Conservation (phyloP, 2,329 filamentous ascomycete genomes). For the Fusarium setosum region DNA sequence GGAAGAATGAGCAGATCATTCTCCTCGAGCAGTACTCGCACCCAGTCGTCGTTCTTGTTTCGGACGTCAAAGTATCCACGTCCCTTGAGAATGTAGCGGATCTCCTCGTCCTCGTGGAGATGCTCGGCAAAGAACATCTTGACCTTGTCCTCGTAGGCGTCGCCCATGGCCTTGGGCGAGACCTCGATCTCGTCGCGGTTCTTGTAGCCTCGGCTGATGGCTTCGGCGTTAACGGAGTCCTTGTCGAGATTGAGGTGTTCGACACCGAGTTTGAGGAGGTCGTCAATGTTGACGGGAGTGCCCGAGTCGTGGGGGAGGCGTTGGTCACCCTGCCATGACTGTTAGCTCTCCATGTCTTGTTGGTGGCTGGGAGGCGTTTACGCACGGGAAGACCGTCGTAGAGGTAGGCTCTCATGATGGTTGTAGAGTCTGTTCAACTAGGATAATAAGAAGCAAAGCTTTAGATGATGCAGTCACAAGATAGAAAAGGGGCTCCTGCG, state of each 20-base stretch:
- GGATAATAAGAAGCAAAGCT: neutral
- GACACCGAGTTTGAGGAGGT: conserved; percentile 80
- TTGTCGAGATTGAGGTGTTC: conserved; percentile 78
- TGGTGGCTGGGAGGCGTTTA: conserved; percentile 13
- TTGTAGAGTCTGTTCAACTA: neutral
- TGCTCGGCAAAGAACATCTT: conserved; percentile 96
- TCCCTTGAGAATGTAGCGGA: conserved; percentile 90
- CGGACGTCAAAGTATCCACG: conserved; percentile 94
- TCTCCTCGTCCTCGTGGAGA: conserved; percentile 98
- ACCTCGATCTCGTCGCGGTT: conserved; percentile 95
- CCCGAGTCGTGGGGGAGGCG: conserved; percentile 91
- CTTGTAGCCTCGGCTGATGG: conserved; percentile 87
- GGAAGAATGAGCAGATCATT: conserved; percentile 93
- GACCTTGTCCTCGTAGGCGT: conserved; percentile 91
- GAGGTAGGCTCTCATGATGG: conserved; percentile 67
- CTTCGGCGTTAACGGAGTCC: no score
- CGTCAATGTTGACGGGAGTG: conserved; percentile 70
- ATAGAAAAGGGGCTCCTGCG: neutral
- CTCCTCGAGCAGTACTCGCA: conserved; percentile 86
- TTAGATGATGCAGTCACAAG: neutral
- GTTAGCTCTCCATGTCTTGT: conserved; percentile 6
- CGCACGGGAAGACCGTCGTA: conserved; percentile 67
- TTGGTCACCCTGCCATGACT: conserved; percentile 81
- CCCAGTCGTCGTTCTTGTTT: conserved; percentile 85
- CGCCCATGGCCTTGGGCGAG: conserved; percentile 86